Conservation (phyloP, 139 green algal species). For the Asterochloris sp. region DNA sequence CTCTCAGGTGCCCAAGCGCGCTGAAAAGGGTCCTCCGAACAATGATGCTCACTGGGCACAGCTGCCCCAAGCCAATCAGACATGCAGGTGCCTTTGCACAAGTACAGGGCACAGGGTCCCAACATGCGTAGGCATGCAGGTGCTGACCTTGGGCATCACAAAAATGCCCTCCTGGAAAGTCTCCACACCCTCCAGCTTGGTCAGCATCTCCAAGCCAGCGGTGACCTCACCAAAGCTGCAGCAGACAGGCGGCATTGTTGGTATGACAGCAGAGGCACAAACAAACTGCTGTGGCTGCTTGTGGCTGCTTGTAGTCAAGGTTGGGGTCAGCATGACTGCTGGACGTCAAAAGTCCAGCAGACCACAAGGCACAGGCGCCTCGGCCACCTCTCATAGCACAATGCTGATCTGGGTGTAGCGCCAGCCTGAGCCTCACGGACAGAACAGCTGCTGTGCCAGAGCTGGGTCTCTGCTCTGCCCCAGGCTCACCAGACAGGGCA, state of each 20-base stretch:
- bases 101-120: too few species aligned
- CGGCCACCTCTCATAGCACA: too few species aligned
- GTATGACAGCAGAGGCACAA: background rate
- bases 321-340: background rate
- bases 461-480: background rate
- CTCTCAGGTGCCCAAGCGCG: too few species aligned
- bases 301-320: background rate
- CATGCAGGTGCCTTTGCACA: too few species aligned
- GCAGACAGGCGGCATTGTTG: background rate
- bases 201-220: constrained; percentile 68
- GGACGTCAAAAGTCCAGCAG: background rate
- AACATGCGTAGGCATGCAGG: constrained; percentile 46
- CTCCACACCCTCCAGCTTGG: constrained; percentile 63
- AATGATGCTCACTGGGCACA: too few species aligned
- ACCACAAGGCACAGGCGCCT: background rate
- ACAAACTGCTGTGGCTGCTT: background rate
- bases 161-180: constrained; percentile 82
- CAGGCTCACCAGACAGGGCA: background rate
- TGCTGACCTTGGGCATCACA: constrained; percentile 75
- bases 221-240: constrained; percentile 60
- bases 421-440: background rate
- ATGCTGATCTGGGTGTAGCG: background rate
- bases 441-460: too few species aligned
- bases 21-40: too few species aligned
- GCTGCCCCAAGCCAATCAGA: too few species aligned